Evolutionary conservation across 768 basidiomycete genomes (phyloP).

Genomic region (Pleurotus sapidus): DNA sequence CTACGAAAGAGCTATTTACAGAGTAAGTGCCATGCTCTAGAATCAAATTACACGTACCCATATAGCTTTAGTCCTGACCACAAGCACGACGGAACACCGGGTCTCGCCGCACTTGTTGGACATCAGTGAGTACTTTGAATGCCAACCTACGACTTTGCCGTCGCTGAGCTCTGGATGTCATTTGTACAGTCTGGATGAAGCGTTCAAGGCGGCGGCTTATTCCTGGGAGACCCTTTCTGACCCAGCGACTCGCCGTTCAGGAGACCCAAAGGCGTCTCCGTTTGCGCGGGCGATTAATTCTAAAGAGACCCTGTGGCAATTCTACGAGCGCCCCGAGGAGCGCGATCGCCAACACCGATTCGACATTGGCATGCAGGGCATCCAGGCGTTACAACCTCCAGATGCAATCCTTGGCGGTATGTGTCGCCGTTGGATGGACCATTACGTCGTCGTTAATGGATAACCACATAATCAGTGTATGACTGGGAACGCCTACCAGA

Average conservation of each 20-base stretch:
- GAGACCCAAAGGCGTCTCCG: conserved; percentile 19
- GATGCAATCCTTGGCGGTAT: conserved; percentile 15
- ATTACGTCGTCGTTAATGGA: background rate
- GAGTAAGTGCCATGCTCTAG: conserved; percentile 18
- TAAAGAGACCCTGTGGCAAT: conserved; percentile 17
- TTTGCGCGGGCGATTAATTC: conserved; percentile 21
- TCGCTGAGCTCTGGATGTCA: background rate
- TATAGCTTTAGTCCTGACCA: conserved; percentile 8
- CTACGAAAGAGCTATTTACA: conserved; percentile 21
- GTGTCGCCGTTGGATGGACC: background rate
- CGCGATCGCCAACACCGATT: conserved; percentile 16
- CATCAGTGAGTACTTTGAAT: conserved; percentile 19
- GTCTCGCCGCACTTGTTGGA: conserved; percentile 20
- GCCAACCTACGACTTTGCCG: background rate
- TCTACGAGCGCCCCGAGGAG: conserved; percentile 15
- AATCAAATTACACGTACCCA: background rate
- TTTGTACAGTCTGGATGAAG: conserved; percentile 25
- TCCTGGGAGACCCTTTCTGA: conserved; percentile 29
- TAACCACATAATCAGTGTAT: conserved; percentile 29
- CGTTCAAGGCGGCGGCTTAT: conserved; percentile 26
- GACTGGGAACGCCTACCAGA: conserved; percentile 39
- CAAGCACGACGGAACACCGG: conserved; percentile 18
- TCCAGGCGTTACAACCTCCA: conserved; percentile 13
- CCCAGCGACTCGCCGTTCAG: conserved; percentile 20
- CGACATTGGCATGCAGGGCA: conserved; percentile 20